A percentile compares a stretch with the other conserved stretches of the same genome.
phyloP scores from a whole-genome alignment of 768 basidiomycete species.

The Lepiota brunneoincarnata region DNA sequence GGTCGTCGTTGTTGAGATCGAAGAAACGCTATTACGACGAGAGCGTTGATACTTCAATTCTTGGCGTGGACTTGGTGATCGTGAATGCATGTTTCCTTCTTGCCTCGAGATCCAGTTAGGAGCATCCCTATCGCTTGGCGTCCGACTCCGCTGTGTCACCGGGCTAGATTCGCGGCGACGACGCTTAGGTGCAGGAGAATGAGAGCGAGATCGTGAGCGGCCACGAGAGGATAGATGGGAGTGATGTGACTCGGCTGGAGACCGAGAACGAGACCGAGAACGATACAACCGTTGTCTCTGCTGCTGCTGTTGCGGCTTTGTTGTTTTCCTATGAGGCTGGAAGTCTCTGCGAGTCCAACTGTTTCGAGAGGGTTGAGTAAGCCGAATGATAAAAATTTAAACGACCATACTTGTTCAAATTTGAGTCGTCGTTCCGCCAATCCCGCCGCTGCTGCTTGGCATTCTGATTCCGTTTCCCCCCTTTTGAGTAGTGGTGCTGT shows the following conservation, averaged over 20 bases:
- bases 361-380: conserved; percentile 8
- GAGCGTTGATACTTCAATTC: conserved; percentile 31
- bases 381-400: conserved; percentile 8
- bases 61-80: conserved; percentile 43
- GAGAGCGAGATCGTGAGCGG: conserved; percentile 60
- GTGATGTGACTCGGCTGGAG: conserved; percentile 62
- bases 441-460: conserved; percentile 42
- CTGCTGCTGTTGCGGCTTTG: conserved; percentile 29
- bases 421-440: conserved; percentile 61
- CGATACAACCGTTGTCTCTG: conserved; percentile 36
- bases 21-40: conserved; percentile 50
- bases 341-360: conserved; percentile 71
- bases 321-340: conserved; percentile 36
- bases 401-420: conserved; percentile 66
- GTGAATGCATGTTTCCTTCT: conserved; percentile 24
- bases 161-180: conserved; percentile 53
- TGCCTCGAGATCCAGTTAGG: conserved; percentile 27
- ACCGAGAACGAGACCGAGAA: conserved; percentile 63
- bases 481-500: conserved; percentile 37
- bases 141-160: conserved; percentile 38
- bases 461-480: conserved; percentile 32
- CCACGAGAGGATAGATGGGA: conserved; percentile 63
- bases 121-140: conserved; percentile 46
- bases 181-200: conserved; percentile 57
- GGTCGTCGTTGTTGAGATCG: conserved; percentile 42